Percentiles rank a stretch among this genome's conserved stretches.
Evolutionary conservation across 805 yeast genomes (phyloP).

Genomic region (Ogataea pini): DNA sequence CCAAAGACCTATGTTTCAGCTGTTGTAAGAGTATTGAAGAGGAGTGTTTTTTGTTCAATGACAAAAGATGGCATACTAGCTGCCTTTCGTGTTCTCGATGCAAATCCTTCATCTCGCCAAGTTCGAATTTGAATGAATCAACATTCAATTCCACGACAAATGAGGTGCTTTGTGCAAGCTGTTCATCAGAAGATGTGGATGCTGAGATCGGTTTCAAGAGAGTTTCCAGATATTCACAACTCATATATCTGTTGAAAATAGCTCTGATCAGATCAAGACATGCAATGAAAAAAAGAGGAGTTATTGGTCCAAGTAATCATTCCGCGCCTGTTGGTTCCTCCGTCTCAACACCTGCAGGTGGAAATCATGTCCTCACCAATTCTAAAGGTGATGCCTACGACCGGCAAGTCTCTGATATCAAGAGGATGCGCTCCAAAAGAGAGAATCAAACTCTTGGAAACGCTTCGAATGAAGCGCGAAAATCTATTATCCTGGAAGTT

Average conservation of each 20-base stretch:
- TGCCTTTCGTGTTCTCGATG: conserved; percentile 75
- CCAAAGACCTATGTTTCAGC: conserved; percentile 73
- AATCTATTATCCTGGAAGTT: conserved; percentile 64
- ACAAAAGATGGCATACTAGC: conserved; percentile 76
- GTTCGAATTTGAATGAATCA: conserved; percentile 46
- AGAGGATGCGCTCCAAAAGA: conserved; percentile 71
- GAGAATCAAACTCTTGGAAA: conserved; percentile 58
- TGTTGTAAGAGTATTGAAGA: conserved; percentile 84
- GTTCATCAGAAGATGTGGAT: conserved; percentile 54
- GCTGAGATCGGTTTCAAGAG: conserved; percentile 54
- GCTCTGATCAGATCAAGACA: conserved; percentile 75
- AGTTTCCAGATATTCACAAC: conserved; percentile 73
- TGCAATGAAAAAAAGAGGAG: conserved; percentile 47
- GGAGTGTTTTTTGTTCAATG: conserved; percentile 62
- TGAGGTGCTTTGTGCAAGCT: conserved; percentile 58
- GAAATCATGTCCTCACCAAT: neutral
- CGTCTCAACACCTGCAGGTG: conserved; percentile 1
- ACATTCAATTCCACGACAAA: conserved; percentile 42
- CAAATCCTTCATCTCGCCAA: conserved; percentile 38
- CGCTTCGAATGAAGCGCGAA: conserved; percentile 59
- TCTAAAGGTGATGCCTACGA: conserved; percentile 54
- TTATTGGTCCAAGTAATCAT: neutral
- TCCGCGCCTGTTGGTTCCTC: conserved; percentile 8
- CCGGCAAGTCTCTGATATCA: conserved; percentile 72
- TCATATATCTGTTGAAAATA: conserved; percentile 74